These are phyloP conservation scores for Symbiodinium pilosum DNA, from an alignment of 73 alveolate species.

Conservation along the genomic window DNA sequence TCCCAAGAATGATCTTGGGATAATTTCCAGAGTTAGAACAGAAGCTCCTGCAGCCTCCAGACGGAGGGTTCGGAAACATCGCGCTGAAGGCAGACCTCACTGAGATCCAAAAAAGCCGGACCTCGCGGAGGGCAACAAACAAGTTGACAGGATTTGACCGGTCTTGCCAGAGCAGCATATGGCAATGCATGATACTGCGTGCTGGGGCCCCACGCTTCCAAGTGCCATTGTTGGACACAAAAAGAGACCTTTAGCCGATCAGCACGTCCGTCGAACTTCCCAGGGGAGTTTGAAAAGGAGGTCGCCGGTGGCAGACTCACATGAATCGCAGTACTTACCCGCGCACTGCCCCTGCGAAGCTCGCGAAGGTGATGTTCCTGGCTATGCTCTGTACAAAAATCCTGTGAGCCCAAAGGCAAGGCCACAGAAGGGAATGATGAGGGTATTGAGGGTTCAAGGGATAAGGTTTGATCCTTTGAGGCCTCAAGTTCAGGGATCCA, in stretches of 20 bases:
- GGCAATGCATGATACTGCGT: too few relatives aligned
- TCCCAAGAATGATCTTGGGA: neutral
- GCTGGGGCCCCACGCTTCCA: neutral
- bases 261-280: neutral
- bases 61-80: neutral
- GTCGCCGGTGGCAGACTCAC: too few relatives aligned
- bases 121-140: neutral
- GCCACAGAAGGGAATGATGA: too few relatives aligned
- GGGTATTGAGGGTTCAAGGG: too few relatives aligned
- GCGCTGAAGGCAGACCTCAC: neutral
- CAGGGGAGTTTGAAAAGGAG: too few relatives aligned
- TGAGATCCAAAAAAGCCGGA: neutral
- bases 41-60: neutral
- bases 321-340: too few relatives aligned
- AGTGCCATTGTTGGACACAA: slow-evolving; percentile 6
- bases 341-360: neutral
- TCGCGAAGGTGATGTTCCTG: neutral
- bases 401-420: neutral
- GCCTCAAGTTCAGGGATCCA: too few relatives aligned
- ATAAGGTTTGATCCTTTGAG: too few relatives aligned
- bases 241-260: neutral
- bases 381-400: neutral
- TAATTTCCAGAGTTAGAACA: neutral
- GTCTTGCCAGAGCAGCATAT: too few relatives aligned
- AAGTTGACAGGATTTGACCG: neutral